Evolutionary conservation across 345 rosid species (phyloP), one percentile per base, ranked within the genome.

Genomic region (Sisymbrium irio): DNA sequence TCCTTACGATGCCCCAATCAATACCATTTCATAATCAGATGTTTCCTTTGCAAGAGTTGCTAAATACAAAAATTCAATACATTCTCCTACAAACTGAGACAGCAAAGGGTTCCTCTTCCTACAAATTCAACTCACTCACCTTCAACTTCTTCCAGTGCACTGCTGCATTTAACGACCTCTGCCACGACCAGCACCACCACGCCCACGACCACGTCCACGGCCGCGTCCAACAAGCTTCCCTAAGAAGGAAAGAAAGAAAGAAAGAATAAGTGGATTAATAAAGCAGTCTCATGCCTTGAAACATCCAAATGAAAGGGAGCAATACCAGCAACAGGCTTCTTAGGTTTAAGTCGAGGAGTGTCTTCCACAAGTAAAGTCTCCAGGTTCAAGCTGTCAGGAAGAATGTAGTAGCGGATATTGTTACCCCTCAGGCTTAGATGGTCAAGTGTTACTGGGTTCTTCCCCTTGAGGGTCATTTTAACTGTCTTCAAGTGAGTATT

Each of bases 361-460:
- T 96, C 98, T 80, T 96, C 95, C 42, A 92, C 93, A 76, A 96
- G 88, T 77, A 96, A 83, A 2, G 98, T 96, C 85, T 96, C 99
- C n/a, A 96, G 81, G 65, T 96, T 96, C 81, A 92, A 83, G 90
- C 98, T 96, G 86, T 96, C 99, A 32, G 98, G 99, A 58, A 90
- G 96, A 76, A 96, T 96, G 83, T 90, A 92, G 66, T 92, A 92
- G 53, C 97, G 95, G 53, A 96, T 90, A 69, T 92, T 96, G 87
- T 92, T 92, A 35, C 98, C 97, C 84, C 98, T 85, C 73, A 92
- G 85, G 78, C 97, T 95, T 35, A 95, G 85, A 81, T 90, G 99
- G 80, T 96, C 99, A 27, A 96, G 51, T 33, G 87, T 87, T 45
- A 92, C 88, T 2, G 99, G 97, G 58, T 90, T 90, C 69, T 90